Evolutionary conservation across 768 basidiomycete genomes (phyloP), one percentile per base, ranked within the genome.

Genomic region (Holtermannia corniformis): DNA sequence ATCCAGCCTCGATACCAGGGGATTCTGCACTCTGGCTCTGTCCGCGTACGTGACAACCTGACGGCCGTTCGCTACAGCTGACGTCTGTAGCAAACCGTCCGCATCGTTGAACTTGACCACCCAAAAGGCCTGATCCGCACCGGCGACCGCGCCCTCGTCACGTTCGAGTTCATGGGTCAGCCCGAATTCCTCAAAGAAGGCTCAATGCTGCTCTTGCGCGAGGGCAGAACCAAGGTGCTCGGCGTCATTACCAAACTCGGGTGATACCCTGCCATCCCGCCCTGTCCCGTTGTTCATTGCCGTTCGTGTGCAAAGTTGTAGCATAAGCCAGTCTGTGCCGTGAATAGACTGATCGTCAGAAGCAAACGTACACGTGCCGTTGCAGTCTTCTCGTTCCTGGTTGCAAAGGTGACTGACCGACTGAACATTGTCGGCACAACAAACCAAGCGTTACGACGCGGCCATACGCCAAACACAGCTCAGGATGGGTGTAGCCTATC

Each of bases 101-200:
- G 85, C 50, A 91, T 95, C 58, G 71, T 90, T n/a, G 81, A 77
- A 41, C 57, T 70, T 79, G 91, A 97, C 65, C 84, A 90, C 59
- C 86, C 88, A 5, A 84, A 87, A 64, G 85, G 85, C 12, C 77
- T 93, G 32, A 76, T 99, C 24, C 83, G 93, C 19, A 99, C 93
- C 0, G 95, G 95, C 3, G 95, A 99, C 67, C 81, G 91, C 26
- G 88, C 90, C 2, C 90, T 84, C 2, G 89, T 96, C n/a, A 80
- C 81, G 27, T 96, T 97, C 62, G 88, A 96, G 74, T 93, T 96
- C 65, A 87, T 93, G 50, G 84, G 86, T 13, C 84, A 86, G 50
- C 85, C 88, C 0, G 93, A 95, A 76, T 92, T 83, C 67, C 76
- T 97, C 58, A 91, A 92, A 70, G 84, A 84, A 60, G 92, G 92